Evolutionary conservation across 345 rosid genomes (phyloP).

Genomic region (Lagerstroemia speciosa): DNA sequence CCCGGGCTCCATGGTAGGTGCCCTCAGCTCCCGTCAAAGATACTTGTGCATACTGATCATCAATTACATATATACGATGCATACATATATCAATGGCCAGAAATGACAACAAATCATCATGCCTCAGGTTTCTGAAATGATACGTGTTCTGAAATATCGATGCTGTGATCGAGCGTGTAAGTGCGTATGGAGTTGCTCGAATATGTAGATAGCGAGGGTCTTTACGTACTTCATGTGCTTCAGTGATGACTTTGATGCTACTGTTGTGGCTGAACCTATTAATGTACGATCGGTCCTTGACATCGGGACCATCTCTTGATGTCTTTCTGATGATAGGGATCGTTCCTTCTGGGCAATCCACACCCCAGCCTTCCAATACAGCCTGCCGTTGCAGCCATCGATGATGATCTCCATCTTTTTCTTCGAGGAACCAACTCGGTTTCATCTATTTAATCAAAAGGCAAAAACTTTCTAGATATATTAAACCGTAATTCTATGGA

Average conservation of each 20-base stretch:
- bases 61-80: no score
- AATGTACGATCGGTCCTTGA: not conserved
- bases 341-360: slow-evolving; percentile 4
- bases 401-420: not conserved
- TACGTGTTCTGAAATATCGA: no score
- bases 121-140: no score
- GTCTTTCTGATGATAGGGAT: slow-evolving; percentile 2
- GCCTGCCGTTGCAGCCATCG: not conserved
- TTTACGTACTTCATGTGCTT: slow-evolving; percentile 3
- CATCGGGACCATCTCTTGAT: not conserved
- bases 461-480: not conserved
- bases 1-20: not conserved
- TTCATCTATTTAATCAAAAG: not conserved
- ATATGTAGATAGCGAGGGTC: no score
- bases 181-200: no score
- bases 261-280: not conserved
- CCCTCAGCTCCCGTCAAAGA: not conserved
- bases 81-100: no score
- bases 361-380: not conserved
- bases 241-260: not conserved
- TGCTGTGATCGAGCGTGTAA: no score
- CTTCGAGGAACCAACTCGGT: not conserved
- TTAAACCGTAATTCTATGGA: not conserved
- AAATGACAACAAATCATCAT: no score
- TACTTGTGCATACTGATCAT: not conserved